These are phyloP conservation scores for Ophiosphaerella korrae DNA, from an alignment of 2,329 filamentous ascomycete species.

Conservation along the genomic window DNA sequence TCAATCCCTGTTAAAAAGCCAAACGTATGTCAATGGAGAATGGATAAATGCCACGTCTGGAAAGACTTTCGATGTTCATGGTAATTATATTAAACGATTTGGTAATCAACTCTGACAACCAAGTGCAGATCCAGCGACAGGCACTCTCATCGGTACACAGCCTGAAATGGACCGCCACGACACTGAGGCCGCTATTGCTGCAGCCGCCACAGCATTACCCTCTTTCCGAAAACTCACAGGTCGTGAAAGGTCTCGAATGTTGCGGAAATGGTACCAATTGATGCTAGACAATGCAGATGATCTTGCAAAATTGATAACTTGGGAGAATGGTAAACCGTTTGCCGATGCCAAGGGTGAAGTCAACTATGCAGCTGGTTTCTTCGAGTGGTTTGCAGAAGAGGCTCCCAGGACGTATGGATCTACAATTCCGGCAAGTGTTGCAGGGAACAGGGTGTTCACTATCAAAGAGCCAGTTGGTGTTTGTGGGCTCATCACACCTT, in stretches of 20 bases:
- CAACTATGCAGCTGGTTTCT: slow-evolving; percentile 48
- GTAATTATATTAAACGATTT: slow-evolving; percentile 33
- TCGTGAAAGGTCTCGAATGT: slow-evolving; percentile 73
- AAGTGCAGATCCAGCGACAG: slow-evolving; percentile 75
- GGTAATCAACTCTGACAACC: slow-evolving; percentile 9
- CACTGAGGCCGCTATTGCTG: slow-evolving; percentile 78
- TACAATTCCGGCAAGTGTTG: slow-evolving; percentile 71
- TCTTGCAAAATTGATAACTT: slow-evolving; percentile 80
- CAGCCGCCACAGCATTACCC: slow-evolving; percentile 77
- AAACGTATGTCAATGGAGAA: slow-evolving; percentile 88
- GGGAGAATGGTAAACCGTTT: slow-evolving; percentile 87
- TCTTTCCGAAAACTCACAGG: slow-evolving; percentile 73
- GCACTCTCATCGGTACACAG: slow-evolving; percentile 77
- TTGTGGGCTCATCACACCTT: slow-evolving; percentile 79
- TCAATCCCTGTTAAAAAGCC: slow-evolving; percentile 74
- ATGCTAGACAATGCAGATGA: slow-evolving; percentile 80
- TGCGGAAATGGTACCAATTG: slow-evolving; percentile 82
- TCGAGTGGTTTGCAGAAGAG: slow-evolving; percentile 50
- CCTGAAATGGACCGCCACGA: slow-evolving; percentile 84
- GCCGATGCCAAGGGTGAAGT: slow-evolving; percentile 55
- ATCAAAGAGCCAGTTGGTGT: slow-evolving; percentile 85
- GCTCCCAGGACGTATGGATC: slow-evolving; percentile 61
- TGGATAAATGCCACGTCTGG: slow-evolving; percentile 86
- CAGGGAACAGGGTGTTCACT: slow-evolving; percentile 76
- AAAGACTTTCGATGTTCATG: slow-evolving; percentile 84